A percentile compares a stretch with the other conserved stretches of the same genome.
Evolutionary conservation across 192 early-diverging fungal species (phyloP).

Genomic region (Coemansia sp.): DNA sequence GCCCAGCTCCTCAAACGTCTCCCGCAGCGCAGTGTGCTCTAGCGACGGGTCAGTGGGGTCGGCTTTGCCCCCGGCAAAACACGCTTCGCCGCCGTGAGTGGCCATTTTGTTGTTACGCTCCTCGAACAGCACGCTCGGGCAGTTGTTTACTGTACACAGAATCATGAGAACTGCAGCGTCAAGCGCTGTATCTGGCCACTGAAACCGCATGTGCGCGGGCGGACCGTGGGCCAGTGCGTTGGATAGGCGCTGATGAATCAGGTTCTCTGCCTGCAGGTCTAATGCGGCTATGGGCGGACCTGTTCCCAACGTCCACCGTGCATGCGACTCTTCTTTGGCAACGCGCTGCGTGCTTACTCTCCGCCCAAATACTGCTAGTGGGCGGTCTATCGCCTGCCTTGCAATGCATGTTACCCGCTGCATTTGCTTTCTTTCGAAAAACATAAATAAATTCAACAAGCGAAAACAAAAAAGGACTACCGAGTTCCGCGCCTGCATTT

Average conservation of each 20-base stretch:
- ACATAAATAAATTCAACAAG: background rate
- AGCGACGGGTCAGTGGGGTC: constrained; percentile 61
- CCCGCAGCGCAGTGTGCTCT: constrained; percentile 71
- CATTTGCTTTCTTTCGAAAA: background rate
- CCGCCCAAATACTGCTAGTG: background rate
- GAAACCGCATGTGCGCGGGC: constrained; percentile 26
- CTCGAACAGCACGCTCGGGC: constrained; percentile 76
- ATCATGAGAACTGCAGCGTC: constrained; percentile 55
- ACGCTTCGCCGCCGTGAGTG: constrained; percentile 77
- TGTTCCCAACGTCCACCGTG: background rate
- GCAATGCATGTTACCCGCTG: background rate
- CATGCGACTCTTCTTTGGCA: background rate
- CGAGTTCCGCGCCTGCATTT: background rate
- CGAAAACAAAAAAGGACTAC: background rate
- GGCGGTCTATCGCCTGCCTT: background rate
- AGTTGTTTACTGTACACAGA: constrained; percentile 62
- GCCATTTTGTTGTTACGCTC: constrained; percentile 65
- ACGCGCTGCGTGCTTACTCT: background rate
- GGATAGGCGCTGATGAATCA: constrained; percentile 26
- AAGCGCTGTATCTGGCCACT: background rate
- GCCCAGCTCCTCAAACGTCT: constrained; percentile 78
- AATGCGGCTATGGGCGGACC: constrained; percentile 23
- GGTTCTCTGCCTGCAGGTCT: constrained; percentile 8
- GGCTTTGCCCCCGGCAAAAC: constrained; percentile 75
- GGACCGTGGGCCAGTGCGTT: background rate